phyloP scores from a whole-genome alignment of 106 monocot genomes.

The Xerophyta viscosa region DNA sequence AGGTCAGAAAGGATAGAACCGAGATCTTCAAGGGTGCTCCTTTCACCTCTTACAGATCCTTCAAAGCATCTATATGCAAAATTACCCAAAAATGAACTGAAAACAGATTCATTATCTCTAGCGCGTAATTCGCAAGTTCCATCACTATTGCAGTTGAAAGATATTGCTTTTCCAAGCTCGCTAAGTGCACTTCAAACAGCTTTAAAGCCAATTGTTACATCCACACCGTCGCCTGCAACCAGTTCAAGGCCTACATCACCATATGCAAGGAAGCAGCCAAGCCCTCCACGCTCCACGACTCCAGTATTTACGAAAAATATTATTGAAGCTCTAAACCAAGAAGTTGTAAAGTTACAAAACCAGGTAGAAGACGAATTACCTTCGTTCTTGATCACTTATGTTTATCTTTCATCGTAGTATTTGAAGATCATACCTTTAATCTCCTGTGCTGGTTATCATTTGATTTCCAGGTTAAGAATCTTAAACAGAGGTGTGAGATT shows the following conservation, averaged over 20 bases:
- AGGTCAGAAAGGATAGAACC: slow-evolving; percentile 25
- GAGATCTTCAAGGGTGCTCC: slow-evolving; percentile 44
- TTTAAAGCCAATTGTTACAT: slow-evolving; percentile 42
- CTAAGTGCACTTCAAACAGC: slow-evolving; percentile 32
- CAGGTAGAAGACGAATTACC: slow-evolving; percentile 17
- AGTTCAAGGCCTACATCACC: slow-evolving; percentile 40
- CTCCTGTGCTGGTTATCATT: not conserved
- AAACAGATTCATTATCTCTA: slow-evolving; percentile 11
- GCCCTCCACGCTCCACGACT: slow-evolving; percentile 24
- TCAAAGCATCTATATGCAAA: slow-evolving; percentile 19
- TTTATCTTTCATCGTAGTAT: too few relatives aligned
- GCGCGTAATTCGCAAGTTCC: slow-evolving; percentile 23
- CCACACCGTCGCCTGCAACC: slow-evolving; percentile 17
- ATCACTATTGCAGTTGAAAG: slow-evolving; percentile 39
- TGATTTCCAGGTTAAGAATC: slow-evolving; percentile 28
- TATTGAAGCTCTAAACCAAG: slow-evolving; percentile 42
- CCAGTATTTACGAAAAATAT: slow-evolving; percentile 24
- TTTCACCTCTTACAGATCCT: slow-evolving; percentile 21
- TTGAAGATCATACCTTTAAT: not conserved
- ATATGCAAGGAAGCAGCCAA: slow-evolving; percentile 34
- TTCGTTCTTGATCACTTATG: too few relatives aligned
- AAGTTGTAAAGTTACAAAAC: slow-evolving; percentile 36
- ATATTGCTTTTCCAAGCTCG: slow-evolving; percentile 43
- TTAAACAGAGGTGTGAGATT: slow-evolving; percentile 39
- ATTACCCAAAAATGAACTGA: slow-evolving; percentile 30